A percentile compares a stretch with the other conserved stretches of the same genome.
These are phyloP conservation scores for Casuarina equisetifolia DNA, from an alignment of 306 rosid genomes.

Conservation along the genomic window DNA sequence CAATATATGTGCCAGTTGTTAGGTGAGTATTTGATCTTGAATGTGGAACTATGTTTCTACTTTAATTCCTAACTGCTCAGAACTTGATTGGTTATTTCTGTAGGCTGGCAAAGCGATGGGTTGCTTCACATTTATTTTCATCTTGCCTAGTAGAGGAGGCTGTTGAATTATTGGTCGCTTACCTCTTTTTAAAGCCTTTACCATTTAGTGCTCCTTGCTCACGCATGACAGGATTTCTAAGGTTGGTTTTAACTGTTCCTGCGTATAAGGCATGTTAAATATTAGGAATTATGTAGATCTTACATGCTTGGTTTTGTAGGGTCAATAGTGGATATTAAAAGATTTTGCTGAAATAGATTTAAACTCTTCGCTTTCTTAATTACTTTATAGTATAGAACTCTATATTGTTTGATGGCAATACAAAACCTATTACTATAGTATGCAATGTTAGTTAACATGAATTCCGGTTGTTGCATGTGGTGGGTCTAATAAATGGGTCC, in stretches of 20 bases:
- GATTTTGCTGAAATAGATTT: not conserved
- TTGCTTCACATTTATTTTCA: constrained; percentile 87
- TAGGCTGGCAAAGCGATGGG: constrained; percentile 98
- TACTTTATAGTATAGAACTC: not conserved
- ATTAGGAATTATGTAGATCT: not conserved
- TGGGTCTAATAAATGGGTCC: not conserved
- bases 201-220: constrained; percentile 80
- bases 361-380: not conserved
- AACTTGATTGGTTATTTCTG: constrained; percentile 26
- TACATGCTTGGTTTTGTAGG: not conserved
- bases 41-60: constrained; percentile 11
- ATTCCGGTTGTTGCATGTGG: not conserved
- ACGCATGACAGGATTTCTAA: constrained; percentile 79
- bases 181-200: constrained; percentile 75
- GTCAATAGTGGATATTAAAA: not conserved
- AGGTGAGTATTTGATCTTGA: constrained; percentile 53
- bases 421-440: not conserved
- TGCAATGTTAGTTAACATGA: not conserved
- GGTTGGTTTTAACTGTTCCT: constrained; percentile 49
- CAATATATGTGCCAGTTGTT: constrained; percentile 76
- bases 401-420: not conserved
- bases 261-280: not conserved
- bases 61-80: constrained; percentile 29
- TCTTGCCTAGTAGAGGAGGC: constrained; percentile 92
- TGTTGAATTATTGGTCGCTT: constrained; percentile 82